Conservation (phyloP, 805 yeast species). For the Wickerhamiella kurtzmanii region DNA sequence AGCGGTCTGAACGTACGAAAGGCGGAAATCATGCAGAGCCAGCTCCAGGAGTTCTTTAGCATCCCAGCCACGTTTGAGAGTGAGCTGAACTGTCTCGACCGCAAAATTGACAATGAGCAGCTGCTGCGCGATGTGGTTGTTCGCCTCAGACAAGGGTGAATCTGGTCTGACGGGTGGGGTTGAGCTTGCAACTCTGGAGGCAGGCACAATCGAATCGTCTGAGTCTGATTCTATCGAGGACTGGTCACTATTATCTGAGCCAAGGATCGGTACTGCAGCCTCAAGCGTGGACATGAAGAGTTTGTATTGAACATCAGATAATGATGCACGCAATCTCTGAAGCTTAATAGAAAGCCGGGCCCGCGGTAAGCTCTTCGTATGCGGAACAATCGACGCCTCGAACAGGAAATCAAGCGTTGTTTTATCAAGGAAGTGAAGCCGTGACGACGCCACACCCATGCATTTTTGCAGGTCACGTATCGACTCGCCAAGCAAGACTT, state of each 20-base stretch:
- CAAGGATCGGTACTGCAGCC: constrained; percentile 46
- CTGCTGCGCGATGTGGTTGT: no score
- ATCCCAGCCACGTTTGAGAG: constrained; percentile 56
- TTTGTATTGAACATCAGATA: constrained; percentile 85
- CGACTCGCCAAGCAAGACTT: constrained; percentile 73
- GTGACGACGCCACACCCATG: constrained; percentile 32
- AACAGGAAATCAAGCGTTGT: constrained; percentile 59
- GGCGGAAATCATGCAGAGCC: constrained; percentile 47
- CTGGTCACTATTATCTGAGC: constrained; percentile 2
- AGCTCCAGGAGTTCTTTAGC: constrained; percentile 62
- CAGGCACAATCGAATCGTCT: neutral
- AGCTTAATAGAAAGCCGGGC: constrained; percentile 64
- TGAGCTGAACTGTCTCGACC: constrained; percentile 48
- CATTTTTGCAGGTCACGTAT: constrained; percentile 37
- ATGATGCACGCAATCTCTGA: constrained; percentile 53
- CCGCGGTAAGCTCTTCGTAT: constrained; percentile 58
- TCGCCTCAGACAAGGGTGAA: no score
- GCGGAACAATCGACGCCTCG: constrained; percentile 77
- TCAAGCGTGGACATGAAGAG: constrained; percentile 68
- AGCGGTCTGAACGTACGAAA: constrained; percentile 31
- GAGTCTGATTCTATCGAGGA: neutral
- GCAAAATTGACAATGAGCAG: constrained; percentile 58
- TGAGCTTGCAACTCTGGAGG: neutral
- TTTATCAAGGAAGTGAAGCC: constrained; percentile 59
- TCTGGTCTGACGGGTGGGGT: no score